These are phyloP conservation scores for Ganoderma multipileum DNA, from an alignment of 1,284 basidiomycete genomes.

Conservation along the genomic window DNA sequence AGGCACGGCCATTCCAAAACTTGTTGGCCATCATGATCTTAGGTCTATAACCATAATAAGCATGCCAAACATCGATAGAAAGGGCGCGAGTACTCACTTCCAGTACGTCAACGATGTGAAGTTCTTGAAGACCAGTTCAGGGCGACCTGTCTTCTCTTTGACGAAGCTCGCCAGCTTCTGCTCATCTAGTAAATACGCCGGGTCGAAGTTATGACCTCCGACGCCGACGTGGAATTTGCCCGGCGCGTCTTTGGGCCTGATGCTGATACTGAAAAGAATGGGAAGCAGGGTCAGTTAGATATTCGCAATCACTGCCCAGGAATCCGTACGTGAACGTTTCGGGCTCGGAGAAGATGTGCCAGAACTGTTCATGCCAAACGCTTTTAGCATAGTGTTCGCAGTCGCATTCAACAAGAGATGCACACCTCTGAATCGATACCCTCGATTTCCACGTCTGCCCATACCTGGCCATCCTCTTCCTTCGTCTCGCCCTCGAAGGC, in stretches of 20 bases:
- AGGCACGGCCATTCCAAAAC: constrained; percentile 43
- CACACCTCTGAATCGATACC: constrained; percentile 36
- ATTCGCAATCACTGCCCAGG: not conserved
- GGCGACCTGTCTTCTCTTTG: constrained; percentile 10
- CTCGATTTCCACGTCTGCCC: constrained; percentile 41
- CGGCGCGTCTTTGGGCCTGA: constrained; percentile 7
- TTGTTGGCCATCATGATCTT: constrained; percentile 47
- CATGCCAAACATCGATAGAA: not conserved
- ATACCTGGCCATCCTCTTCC: constrained; percentile 37
- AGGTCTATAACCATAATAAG: constrained; percentile 33
- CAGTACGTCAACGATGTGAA: constrained; percentile 14
- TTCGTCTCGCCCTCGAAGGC: constrained; percentile 43
- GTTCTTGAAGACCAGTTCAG: constrained; percentile 15
- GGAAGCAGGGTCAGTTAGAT: not conserved
- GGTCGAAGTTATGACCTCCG: constrained; percentile 18
- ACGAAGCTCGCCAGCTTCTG: constrained; percentile 19
- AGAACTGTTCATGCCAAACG: constrained; percentile 30
- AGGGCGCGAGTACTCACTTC: constrained; percentile 15
- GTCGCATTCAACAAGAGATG: not conserved
- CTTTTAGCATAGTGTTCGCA: not conserved
- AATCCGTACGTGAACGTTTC: constrained; percentile 27
- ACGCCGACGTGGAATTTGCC: constrained; percentile 18
- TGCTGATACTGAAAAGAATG: constrained; percentile 7
- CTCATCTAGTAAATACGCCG: constrained; percentile 16
- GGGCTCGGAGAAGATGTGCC: constrained; percentile 40